Evolutionary conservation across 129 eudicot species (phyloP), one percentile per base, ranked within the genome.

Genomic region (Tagetes patula): DNA sequence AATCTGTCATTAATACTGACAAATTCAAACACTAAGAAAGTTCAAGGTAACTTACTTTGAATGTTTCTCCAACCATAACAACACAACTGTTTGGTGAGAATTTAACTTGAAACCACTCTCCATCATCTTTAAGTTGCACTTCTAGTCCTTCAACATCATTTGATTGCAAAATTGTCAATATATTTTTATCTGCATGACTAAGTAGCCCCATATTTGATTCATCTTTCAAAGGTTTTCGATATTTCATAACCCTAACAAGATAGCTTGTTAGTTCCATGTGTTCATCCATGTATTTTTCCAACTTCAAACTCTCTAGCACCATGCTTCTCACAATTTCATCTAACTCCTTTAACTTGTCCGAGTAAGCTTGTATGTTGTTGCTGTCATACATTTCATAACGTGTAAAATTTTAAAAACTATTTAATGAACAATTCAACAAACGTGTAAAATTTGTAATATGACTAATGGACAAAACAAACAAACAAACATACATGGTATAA

Each of bases 61-160:
- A 77, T 71, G 93, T 74, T 47, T 90, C 93, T 30, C 96, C 93
- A 20, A 83, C 80, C 88, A 90, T 83, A 82, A 87, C 93, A 9
- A 82, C 75, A 70, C 84, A 90, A 27, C 84, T 76, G 45, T 85
- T 80, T 4, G 58, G 80, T 62, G 91, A 81, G 66, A 88, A 84
- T n/a, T 81, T 74, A 8, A 83, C 80, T 36, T 70, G 61, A 50
- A 90, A 69, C 93, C 96, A 90, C 11, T 77, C 79, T 11, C 93
- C 93, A 43, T 79, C 86, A 43, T 79, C 86, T 83, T 79, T 90
- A 2, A 74, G 81, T 37, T 81, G 79, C 36, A 90, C 78, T 60
- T 90, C 79, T 3, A 90, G 75, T 13, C 96, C 96, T 9, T 76
- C 81, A 32, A 90, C 84, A 68, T 87, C 85, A 65, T 79, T 79